Percentiles rank a stretch among this genome's conserved stretches.
Conservation (phyloP, 768 basidiomycete species). For the Tylopilus plumbeoviolaceoides region DNA sequence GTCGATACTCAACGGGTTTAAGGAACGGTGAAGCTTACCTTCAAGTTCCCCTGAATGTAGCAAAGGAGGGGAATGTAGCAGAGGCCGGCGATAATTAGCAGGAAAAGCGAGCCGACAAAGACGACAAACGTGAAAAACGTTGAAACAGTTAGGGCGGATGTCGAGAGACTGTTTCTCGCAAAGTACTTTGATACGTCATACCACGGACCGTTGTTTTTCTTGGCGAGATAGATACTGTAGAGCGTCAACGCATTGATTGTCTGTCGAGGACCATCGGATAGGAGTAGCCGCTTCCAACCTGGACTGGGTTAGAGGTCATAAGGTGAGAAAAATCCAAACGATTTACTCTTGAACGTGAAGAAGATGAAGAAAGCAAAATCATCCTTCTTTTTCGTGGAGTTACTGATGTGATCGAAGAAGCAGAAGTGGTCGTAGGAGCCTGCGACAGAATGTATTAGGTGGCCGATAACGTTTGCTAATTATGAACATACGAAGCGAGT, state of each 20-base stretch:
- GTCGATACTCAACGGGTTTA: not conserved
- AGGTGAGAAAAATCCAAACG: not conserved
- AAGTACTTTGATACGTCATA: constrained; percentile 80
- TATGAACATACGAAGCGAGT: constrained; percentile 76
- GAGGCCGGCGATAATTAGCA: constrained; percentile 80
- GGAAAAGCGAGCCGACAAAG: constrained; percentile 77
- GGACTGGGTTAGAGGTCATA: constrained; percentile 3
- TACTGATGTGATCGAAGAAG: constrained; percentile 94
- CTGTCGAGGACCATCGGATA: constrained; percentile 97
- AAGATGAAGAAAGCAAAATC: constrained; percentile 99
- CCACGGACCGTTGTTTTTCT: constrained; percentile 48
- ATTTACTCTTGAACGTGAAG: constrained; percentile 96
- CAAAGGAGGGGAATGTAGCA: constrained; percentile 92
- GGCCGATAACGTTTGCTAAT: not conserved
- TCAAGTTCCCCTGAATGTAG: constrained; percentile 95
- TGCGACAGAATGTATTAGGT: constrained; percentile 26
- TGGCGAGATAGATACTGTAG: constrained; percentile 80
- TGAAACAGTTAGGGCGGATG: constrained; percentile 80
- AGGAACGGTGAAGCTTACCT: constrained; percentile 44
- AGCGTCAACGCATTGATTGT: constrained; percentile 97
- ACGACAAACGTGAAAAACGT: constrained; percentile 89
- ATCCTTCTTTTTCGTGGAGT: constrained; percentile 94
- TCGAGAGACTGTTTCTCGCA: constrained; percentile 64
- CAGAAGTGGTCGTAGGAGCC: constrained; percentile 97
- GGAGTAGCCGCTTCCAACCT: constrained; percentile 85